These are phyloP conservation scores for Bidens hawaiensis DNA, from an alignment of 140 eudicot species.

Conservation along the genomic window DNA sequence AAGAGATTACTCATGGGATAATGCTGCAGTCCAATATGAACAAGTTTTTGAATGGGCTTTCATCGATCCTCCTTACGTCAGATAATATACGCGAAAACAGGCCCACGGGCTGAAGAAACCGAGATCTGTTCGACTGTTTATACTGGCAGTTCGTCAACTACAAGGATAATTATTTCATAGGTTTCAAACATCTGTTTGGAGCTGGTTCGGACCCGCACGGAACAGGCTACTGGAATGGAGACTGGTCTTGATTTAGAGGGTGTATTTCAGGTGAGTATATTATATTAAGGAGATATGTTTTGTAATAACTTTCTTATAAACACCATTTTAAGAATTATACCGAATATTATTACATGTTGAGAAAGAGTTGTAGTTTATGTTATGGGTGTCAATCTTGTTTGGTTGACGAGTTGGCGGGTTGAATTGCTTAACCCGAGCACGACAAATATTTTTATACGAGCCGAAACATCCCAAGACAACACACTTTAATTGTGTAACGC, in stretches of 20 bases:
- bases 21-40: conserved; percentile 85
- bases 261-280: conserved; percentile 4
- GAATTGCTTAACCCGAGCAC: too few species aligned
- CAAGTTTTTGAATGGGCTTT: conserved; percentile 83
- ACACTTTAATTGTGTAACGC: too few species aligned
- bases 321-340: conserved; percentile 8
- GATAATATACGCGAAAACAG: conserved; percentile 18
- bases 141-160: not conserved
- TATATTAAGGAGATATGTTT: not conserved
- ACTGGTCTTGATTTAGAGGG: not conserved
- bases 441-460: too few species aligned
- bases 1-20: conserved; percentile 79
- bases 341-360: not conserved
- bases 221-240: conserved; percentile 2
- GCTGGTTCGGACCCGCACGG: not conserved
- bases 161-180: conserved; percentile 9
- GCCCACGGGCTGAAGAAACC: not conserved
- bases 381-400: too few species aligned
- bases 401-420: too few species aligned
- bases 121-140: not conserved
- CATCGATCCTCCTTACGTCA: conserved; percentile 71
- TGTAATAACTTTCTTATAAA: conserved; percentile 9
- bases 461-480: too few species aligned
- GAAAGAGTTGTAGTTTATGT: too few species aligned
- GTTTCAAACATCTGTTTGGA: not conserved